Evolutionary conservation across 768 basidiomycete genomes (phyloP).

Genomic region (Clitopilus passeckerianus): DNA sequence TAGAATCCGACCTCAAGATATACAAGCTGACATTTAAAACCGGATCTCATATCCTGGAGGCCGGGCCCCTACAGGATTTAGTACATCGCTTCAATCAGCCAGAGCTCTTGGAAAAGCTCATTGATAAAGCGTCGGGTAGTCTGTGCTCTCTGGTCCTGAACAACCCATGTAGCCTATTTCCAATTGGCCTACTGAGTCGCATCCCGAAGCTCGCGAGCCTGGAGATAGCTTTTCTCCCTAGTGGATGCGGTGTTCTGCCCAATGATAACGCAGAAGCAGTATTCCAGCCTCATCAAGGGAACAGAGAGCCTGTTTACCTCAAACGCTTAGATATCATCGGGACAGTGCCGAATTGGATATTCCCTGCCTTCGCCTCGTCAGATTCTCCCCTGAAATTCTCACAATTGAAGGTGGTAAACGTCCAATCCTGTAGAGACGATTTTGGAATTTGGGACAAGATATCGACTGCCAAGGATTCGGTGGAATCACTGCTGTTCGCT

Average conservation of each 20-base stretch:
- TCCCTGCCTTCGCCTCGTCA: not conserved
- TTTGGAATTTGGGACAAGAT: not conserved
- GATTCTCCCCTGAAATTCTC: not conserved
- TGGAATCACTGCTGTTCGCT: not conserved
- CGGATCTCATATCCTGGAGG: not conserved
- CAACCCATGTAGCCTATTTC: not conserved
- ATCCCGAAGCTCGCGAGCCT: not conserved
- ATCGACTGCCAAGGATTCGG: not conserved
- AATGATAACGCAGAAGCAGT: not conserved
- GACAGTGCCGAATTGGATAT: not conserved
- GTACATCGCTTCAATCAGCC: not conserved
- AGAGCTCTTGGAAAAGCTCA: not conserved
- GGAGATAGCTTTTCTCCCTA: not conserved
- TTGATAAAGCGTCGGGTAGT: not conserved
- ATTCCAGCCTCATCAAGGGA: not conserved
- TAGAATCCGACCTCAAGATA: not conserved
- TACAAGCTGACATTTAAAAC: not conserved
- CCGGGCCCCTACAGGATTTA: not conserved
- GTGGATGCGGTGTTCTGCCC: not conserved
- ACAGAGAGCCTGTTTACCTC: not conserved
- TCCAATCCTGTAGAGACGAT: not conserved
- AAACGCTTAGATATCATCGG: not conserved
- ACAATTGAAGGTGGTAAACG: not conserved
- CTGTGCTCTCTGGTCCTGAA: not conserved
- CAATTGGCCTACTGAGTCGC: not conserved